These are phyloP conservation scores for Yarrowia sp. DNA, from an alignment of 805 yeast species.

Conservation along the genomic window DNA sequence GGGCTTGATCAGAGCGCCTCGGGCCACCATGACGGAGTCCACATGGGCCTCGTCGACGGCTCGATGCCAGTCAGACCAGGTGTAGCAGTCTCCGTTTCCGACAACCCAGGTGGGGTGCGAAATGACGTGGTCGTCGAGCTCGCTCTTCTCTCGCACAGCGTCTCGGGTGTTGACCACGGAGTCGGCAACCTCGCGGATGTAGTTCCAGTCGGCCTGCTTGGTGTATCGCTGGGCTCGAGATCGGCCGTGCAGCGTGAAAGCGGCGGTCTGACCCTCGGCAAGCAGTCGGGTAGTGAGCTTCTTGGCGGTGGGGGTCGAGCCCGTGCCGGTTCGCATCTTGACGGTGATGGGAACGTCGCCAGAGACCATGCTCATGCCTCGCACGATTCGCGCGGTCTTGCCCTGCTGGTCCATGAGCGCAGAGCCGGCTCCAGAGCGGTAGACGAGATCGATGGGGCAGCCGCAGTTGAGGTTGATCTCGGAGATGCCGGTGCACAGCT, in stretches of 20 bases:
- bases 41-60: constrained; percentile 65
- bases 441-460: constrained; percentile 95
- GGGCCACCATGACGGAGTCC: constrained; percentile 94
- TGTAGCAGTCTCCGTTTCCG: constrained; percentile 93
- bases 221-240: constrained; percentile 96
- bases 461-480: constrained; percentile 94
- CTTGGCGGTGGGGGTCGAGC: constrained; percentile 84
- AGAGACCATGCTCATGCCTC: constrained; percentile 83
- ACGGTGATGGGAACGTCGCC: constrained; percentile 92
- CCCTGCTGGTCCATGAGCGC: constrained; percentile 90
- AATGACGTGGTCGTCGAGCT: constrained; percentile 45
- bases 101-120: constrained; percentile 65
- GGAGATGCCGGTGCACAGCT: constrained; percentile 57
- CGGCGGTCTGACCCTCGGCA: constrained; percentile 77
- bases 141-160: constrained; percentile 51
- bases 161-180: constrained; percentile 56
- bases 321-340: constrained; percentile 91
- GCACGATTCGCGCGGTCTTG: constrained; percentile 68
- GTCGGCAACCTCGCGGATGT: constrained; percentile 70
- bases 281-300: constrained; percentile 67
- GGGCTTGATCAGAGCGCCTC: constrained; percentile 97
- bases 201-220: constrained; percentile 88
- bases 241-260: constrained; percentile 93
- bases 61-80: constrained; percentile 82
- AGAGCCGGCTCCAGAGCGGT: constrained; percentile 92